Evolutionary conservation across 2,329 filamentous ascomycete genomes (phyloP).

Genomic region (Apiospora pterosperma): DNA sequence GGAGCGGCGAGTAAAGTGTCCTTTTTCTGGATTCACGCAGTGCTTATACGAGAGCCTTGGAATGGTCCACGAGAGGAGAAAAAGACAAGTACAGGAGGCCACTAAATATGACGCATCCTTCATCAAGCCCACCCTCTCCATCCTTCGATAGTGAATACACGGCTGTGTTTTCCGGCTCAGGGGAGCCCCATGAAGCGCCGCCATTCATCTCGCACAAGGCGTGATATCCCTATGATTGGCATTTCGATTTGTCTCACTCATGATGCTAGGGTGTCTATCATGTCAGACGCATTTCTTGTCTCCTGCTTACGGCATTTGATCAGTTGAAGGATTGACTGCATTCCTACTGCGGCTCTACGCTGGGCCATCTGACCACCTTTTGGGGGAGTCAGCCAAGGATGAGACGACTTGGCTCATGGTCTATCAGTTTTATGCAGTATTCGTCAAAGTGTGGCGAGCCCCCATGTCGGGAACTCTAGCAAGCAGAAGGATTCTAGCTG

Average conservation of each 20-base stretch:
- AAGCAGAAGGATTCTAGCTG: neutral
- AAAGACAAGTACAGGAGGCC: neutral
- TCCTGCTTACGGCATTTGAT: neutral
- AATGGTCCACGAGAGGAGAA: neutral
- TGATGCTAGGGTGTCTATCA: neutral
- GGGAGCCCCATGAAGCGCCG: neutral
- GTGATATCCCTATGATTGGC: neutral
- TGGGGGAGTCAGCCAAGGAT: neutral
- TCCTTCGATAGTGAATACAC: neutral
- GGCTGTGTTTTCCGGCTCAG: neutral
- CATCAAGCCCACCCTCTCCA: too few species aligned
- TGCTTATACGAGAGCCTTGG: too few species aligned
- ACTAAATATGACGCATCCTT: neutral
- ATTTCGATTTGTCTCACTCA: neutral
- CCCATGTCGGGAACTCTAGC: neutral
- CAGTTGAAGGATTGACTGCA: neutral
- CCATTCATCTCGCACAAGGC: neutral
- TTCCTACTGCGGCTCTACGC: neutral
- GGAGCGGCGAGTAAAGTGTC: neutral
- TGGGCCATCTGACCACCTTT: neutral
- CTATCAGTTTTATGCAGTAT: neutral
- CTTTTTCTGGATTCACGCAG: neutral
- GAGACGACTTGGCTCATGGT: neutral
- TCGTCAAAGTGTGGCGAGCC: neutral
- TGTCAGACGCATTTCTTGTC: neutral